phyloP scores from a whole-genome alignment of 441 rosid species.

The Macaranga tanarius region DNA sequence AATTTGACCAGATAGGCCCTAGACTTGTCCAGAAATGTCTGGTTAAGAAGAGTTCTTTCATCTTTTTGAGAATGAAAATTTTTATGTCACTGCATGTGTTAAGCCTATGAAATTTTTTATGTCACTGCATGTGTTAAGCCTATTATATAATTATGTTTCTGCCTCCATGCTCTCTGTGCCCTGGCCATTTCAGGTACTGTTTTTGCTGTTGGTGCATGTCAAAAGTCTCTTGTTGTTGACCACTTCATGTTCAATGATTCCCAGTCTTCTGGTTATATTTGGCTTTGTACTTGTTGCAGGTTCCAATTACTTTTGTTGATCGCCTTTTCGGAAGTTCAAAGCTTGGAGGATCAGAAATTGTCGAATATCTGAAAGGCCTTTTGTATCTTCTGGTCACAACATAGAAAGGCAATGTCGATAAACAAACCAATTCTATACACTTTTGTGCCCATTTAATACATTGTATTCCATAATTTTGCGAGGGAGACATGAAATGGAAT shows the following conservation, averaged over 20 bases:
- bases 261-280: constrained; percentile 8
- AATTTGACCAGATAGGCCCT: background rate
- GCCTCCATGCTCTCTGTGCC: background rate
- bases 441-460: background rate
- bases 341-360: constrained; percentile 98
- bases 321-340: constrained; percentile 95
- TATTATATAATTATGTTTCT: background rate
- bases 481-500: no score
- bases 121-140: background rate
- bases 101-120: background rate
- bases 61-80: background rate
- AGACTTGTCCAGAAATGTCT: background rate
- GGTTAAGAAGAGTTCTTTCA: background rate
- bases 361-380: constrained; percentile 91
- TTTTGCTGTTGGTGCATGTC: background rate
- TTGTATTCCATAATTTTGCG: no score
- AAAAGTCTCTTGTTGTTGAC: background rate
- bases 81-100: background rate
- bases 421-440: background rate
- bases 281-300: constrained; percentile 43
- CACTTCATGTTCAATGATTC: background rate
- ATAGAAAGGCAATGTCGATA: constrained; percentile 24
- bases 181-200: background rate
- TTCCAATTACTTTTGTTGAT: constrained; percentile 91
- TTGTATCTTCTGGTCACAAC: constrained; percentile 81